phyloP scores from a whole-genome alignment of 106 monocot species.

The Narthecium ossifragum region DNA sequence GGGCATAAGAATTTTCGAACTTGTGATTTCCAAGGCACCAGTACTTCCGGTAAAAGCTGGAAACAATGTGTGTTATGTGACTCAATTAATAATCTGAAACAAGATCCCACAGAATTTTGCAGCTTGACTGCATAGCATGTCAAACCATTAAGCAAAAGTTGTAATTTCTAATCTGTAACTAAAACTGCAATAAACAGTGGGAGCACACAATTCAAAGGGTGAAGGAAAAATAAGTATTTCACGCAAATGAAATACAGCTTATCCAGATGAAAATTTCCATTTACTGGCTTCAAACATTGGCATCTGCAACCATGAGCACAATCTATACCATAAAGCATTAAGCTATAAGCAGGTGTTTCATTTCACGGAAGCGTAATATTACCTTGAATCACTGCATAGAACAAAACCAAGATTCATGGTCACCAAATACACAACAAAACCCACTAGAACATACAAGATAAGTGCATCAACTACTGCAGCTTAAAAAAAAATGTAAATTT shows the following conservation, averaged over 20 bases:
- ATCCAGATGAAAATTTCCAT: too few species aligned
- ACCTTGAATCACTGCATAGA: background rate
- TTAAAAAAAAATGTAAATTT: background rate
- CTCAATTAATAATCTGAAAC: background rate
- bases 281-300: too few species aligned
- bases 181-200: background rate
- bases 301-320: too few species aligned
- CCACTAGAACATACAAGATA: background rate
- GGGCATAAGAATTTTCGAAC: background rate
- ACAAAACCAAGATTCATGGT: background rate
- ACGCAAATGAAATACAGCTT: too few species aligned
- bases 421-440: background rate
- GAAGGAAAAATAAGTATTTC: too few species aligned
- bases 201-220: background rate
- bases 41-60: slow-evolving; percentile 9
- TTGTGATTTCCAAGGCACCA: slow-evolving; percentile 4
- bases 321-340: background rate
- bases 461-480: too few species aligned
- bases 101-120: background rate
- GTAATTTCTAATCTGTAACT: background rate
- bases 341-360: background rate
- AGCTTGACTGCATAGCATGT: background rate
- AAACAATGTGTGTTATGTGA: background rate
- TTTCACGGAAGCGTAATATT: background rate
- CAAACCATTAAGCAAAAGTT: too few species aligned